Percentiles rank a stretch among this genome's conserved stretches.
phyloP scores from a whole-genome alignment of 371 early-diverging fungal species.

The Blakeslea trispora region DNA sequence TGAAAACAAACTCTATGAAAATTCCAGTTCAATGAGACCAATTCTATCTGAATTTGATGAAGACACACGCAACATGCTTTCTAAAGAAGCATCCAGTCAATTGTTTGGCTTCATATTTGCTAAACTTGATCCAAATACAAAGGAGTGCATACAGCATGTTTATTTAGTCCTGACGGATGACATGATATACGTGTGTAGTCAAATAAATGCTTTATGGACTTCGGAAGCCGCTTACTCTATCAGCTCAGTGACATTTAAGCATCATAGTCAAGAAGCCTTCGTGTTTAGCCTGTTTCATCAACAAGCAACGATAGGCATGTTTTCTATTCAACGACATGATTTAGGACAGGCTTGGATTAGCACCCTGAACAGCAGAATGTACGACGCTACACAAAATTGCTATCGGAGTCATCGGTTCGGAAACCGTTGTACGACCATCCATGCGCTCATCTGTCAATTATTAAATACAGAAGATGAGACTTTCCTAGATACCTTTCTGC shows the following conservation, averaged over 20 bases:
- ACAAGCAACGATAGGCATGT: conserved; percentile 16
- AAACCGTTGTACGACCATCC: conserved; percentile 60
- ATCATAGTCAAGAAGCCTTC: conserved; percentile 5
- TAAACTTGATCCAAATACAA: conserved; percentile 20
- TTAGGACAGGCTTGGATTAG: conserved; percentile 20
- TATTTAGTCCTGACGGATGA: conserved; percentile 12
- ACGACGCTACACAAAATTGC: conserved; percentile 30
- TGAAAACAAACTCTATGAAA: neutral
- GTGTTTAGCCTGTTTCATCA: conserved; percentile 17
- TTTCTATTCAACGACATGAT: conserved; percentile 18
- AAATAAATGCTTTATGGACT: conserved; percentile 10
- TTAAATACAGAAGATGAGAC: conserved; percentile 33
- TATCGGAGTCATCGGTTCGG: conserved; percentile 18
- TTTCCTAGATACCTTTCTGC: conserved; percentile 51
- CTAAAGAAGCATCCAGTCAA: conserved; percentile 5
- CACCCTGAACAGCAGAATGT: conserved; percentile 15
- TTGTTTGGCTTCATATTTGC: conserved; percentile 29
- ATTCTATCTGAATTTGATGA: conserved; percentile 25
- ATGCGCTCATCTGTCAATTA: conserved; percentile 69
- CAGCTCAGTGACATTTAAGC: conserved; percentile 6
- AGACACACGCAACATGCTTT: conserved; percentile 25
- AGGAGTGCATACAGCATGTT: conserved; percentile 23
- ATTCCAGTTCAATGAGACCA: conserved; percentile 3
- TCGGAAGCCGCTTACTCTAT: conserved; percentile 1
- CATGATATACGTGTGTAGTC: conserved; percentile 6